phyloP scores from a whole-genome alignment of 169 alveolate genomes.

The Perkinsus marinus region DNA sequence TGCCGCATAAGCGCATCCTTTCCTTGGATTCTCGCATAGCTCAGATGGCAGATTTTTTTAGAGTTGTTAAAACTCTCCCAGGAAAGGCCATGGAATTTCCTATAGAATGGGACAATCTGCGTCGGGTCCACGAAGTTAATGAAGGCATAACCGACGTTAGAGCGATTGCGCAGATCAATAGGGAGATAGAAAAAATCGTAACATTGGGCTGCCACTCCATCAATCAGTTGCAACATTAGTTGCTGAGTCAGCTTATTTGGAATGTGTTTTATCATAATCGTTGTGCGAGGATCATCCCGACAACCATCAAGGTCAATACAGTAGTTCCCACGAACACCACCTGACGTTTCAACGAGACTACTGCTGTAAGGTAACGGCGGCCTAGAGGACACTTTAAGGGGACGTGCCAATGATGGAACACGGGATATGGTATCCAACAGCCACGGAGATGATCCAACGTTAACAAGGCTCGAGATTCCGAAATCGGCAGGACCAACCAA shows the following conservation, averaged over 20 bases:
- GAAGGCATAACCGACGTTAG: constrained; percentile 67
- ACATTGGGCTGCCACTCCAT: constrained; percentile 31
- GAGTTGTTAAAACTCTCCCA: constrained; percentile 51
- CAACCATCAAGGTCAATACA: neutral
- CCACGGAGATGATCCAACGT: neutral
- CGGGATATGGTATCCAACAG: neutral
- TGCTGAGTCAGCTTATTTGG: constrained; percentile 42
- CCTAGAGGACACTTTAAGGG: neutral
- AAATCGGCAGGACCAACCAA: neutral
- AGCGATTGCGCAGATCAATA: constrained; percentile 50
- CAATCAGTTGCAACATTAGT: constrained; percentile 12
- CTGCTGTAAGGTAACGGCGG: neutral
- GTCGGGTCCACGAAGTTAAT: constrained; percentile 51
- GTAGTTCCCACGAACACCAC: neutral
- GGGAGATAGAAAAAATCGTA: constrained; percentile 64
- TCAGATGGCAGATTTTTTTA: constrained; percentile 37
- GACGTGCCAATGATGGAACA: neutral
- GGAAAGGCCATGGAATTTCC: constrained; percentile 49
- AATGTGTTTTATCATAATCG: constrained; percentile 50
- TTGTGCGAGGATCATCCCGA: constrained; percentile 25
- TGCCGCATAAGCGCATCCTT: constrained; percentile 2
- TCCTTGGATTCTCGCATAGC: constrained; percentile 24
- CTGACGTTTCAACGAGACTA: neutral
- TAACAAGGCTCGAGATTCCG: neutral
- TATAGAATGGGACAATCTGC: constrained; percentile 37